Evolutionary conservation across 352 stramenopile species (phyloP).

Genomic region (Globisporangium abappressorium): DNA sequence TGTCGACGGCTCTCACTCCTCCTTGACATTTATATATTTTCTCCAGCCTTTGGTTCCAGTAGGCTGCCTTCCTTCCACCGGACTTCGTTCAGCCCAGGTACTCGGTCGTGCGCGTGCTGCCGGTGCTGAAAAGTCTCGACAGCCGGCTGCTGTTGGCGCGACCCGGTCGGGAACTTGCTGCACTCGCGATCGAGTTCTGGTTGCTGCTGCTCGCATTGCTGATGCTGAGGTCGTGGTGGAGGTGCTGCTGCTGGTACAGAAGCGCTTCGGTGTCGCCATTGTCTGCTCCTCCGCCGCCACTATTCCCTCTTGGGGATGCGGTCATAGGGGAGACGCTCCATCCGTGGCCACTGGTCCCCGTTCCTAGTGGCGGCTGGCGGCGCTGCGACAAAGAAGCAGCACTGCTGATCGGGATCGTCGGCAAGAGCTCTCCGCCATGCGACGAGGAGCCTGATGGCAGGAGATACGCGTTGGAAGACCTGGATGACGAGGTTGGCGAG

Average conservation of each 20-base stretch:
- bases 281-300: background rate
- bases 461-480: conserved; percentile 11
- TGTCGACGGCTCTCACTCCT: background rate
- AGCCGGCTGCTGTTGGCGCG: conserved; percentile 14
- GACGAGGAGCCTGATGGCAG: background rate
- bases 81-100: conserved; percentile 19
- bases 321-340: conserved; percentile 29
- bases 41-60: background rate
- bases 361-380: background rate
- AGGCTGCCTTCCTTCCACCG: background rate
- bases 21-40: background rate
- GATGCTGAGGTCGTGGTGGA: conserved; percentile 18
- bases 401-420: conserved; percentile 11
- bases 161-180: background rate
- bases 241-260: conserved; percentile 26
- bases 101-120: conserved; percentile 19
- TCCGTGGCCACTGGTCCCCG: conserved; percentile 25
- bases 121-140: conserved; percentile 22
- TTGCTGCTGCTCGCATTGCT: conserved; percentile 24
- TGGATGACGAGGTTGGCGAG: conserved; percentile 13
- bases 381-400: background rate
- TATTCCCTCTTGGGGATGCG: conserved; percentile 16
- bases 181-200: conserved; percentile 1
- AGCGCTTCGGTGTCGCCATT: conserved; percentile 9
- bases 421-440: conserved; percentile 1